Evolutionary conservation across 75 land plant species (phyloP), one percentile per base, ranked within the genome.

Genomic region (Selaginella tamariscina): DNA sequence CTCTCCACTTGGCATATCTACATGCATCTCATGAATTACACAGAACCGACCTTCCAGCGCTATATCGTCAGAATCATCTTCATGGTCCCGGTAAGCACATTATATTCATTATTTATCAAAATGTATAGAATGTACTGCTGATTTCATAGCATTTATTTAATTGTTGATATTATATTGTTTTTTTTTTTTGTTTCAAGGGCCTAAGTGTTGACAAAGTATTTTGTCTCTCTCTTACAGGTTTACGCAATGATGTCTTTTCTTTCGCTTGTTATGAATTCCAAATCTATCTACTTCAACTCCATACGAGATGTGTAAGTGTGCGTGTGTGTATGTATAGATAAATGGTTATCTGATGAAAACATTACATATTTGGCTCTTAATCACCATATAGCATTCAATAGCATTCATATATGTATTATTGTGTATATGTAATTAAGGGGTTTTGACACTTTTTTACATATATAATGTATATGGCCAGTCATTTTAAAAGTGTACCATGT

Each of bases 291-390:
- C 64, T 93, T 93, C 69, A 80, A 91, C 67, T 93, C 95, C n/a
- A 84, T 93, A 21, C 71, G 98, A 1, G 98, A 90, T 79, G 76
- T 93, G 98, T 89, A 82, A 89, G 91, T n/a, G n/a, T n/a, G n/a
- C n/a, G n/a, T n/a, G n/a, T n/a, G n/a, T n/a, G n/a, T n/a, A n/a
- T n/a, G n/a, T n/a, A n/a, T n/a, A n/a, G n/a, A n/a, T n/a, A n/a
- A n/a, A n/a, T n/a, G n/a, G n/a, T n/a, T n/a, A n/a, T n/a, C n/a
- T n/a, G n/a, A n/a, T n/a, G n/a, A n/a, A n/a, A n/a, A n/a, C n/a
- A n/a, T n/a, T n/a, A n/a, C n/a, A n/a, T n/a, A n/a, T n/a, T n/a
- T n/a, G n/a, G n/a, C n/a, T n/a, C n/a, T n/a, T n/a, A n/a, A n/a
- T n/a, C n/a, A n/a, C n/a, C n/a, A n/a, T n/a, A n/a, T n/a, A n/a